Evolutionary conservation across 371 early-diverging fungal genomes (phyloP), one percentile per base, ranked within the genome.

Genomic region (Rhizomucor pusillus): DNA sequence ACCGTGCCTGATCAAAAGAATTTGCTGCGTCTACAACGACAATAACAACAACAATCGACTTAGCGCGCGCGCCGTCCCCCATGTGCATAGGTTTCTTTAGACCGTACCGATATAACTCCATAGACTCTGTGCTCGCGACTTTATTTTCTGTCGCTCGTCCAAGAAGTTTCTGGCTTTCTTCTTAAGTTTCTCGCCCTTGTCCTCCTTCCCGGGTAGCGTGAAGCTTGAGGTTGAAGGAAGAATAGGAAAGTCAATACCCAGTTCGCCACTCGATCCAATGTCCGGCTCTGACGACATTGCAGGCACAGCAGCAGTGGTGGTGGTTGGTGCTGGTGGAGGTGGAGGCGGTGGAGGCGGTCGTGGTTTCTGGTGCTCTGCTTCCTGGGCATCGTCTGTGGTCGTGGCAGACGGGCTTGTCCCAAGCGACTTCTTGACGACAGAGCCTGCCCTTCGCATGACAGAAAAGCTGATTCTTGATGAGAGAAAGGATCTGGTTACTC

Each of bases 151-250:
- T 54, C 83, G 82, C 49, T 88, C 88, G 58, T 93, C 91, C 39
- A 91, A 65, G 65, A 93, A 90, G 57, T 78, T 81, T 53, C 81
- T 87, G 40, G 85, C 83, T 50, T 89, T 88, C 66, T 87, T 90
- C 34, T 73, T 73, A 14, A 82, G 69, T 53, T 85, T 82, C 51
- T 85, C 84, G 35, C 72, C 58, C 43, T 65, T 65, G 52, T 78
- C 79, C 43, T 78, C 75, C 58, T 69, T 78, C 7, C 62, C 62
- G 50, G 65, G 29, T 37, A 67, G 58, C n/a, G 67, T 62, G 39
- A 65, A 72, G 2, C 66, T 69, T 14, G 72, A 75, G n/a, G 71
- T 62, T 7, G 75, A 71, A 51, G 75, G 71, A 2, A 67, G 47
- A 43, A 71, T 67, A 47, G 63, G 63, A 36, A 66, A 48, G 47